Conservation (phyloP, 352 stramenopile species). For the Pythium myriotylum region DNA sequence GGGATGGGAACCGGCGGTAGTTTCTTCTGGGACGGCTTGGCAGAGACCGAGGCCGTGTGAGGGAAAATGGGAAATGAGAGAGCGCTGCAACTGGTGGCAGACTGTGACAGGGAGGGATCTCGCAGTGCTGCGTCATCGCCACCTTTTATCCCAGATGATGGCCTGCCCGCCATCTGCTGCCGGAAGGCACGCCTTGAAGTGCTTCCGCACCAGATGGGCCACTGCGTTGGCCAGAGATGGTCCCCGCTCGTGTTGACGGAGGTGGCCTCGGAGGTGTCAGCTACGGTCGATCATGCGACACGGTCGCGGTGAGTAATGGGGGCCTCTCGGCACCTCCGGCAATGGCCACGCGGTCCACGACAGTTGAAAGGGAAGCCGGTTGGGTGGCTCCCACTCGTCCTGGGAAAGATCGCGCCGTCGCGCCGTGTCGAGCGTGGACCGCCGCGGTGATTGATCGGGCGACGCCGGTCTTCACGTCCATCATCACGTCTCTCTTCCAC, state of each 20-base stretch:
- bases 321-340: no score
- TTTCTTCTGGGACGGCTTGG: neutral
- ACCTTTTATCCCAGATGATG: neutral
- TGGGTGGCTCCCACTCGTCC: no score
- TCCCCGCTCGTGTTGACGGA: neutral
- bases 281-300: neutral
- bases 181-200: neutral
- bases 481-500: constrained; percentile 3
- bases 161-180: neutral
- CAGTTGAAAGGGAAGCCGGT: no score
- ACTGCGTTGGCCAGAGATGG: neutral
- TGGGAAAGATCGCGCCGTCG: no score
- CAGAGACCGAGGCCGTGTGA: constrained; percentile 2
- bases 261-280: neutral
- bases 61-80: constrained; percentile 17
- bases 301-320: neutral
- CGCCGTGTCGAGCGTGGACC: no score
- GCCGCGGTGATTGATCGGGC: no score
- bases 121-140: no score
- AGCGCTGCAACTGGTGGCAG: neutral
- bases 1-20: no score
- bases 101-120: neutral
- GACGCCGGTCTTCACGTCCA: constrained; percentile 2
- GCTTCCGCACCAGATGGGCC: neutral
- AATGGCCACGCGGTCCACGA: no score